Percentiles rank a stretch among this genome's conserved stretches.
phyloP scores from a whole-genome alignment of 2,329 filamentous ascomycete species.

The Penicillium olsonii region DNA sequence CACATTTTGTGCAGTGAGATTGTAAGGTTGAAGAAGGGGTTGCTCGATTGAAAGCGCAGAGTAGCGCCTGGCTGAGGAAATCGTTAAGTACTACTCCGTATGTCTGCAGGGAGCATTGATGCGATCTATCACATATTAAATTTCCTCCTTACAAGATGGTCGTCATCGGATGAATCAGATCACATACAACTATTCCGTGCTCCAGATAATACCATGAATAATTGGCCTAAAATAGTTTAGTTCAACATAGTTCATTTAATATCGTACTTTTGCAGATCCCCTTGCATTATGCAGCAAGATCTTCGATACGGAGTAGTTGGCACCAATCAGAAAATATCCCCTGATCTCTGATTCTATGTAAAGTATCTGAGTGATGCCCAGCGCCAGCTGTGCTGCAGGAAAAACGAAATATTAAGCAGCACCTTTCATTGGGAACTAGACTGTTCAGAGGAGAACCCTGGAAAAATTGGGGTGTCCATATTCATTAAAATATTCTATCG shows the following conservation, averaged over 20 bases:
- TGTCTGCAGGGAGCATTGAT: background rate
- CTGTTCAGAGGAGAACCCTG: background rate
- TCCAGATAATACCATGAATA: background rate
- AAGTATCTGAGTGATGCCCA: too few species aligned
- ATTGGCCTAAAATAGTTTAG: background rate
- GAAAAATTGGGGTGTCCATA: too few species aligned
- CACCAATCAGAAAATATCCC: background rate
- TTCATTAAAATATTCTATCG: constrained; percentile 2
- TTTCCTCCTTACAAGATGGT: background rate
- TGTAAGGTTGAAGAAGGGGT: constrained; percentile 1
- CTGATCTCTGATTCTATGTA: too few species aligned
- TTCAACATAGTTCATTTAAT: background rate
- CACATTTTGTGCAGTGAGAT: constrained; percentile 18
- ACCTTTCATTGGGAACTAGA: background rate
- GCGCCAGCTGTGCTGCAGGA: too few species aligned
- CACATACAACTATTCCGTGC: background rate
- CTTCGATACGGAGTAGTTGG: background rate
- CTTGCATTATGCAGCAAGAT: background rate
- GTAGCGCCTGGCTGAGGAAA: background rate
- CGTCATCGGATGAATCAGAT: background rate
- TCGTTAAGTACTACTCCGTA: background rate
- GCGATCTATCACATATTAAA: background rate
- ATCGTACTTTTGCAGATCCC: background rate
- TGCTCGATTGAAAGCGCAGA: too few species aligned
- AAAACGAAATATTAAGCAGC: background rate